Conservation (phyloP, 495 filamentous ascomycete species). For the Hyaloscypha bicolor region DNA sequence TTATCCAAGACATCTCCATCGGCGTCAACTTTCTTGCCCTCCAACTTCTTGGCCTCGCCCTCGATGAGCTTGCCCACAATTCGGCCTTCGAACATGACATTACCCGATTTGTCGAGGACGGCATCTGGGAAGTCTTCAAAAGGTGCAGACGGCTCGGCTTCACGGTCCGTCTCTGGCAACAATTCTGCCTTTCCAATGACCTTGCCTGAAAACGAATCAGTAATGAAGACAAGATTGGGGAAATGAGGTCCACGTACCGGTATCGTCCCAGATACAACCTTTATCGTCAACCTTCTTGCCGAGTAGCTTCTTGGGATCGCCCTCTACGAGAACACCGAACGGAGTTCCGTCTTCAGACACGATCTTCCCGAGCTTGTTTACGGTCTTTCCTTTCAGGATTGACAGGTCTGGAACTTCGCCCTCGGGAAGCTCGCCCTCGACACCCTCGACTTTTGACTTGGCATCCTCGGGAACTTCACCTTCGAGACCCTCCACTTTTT, state of each 20-base stretch:
- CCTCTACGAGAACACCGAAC: constrained; percentile 65
- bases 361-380: constrained; percentile 70
- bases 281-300: constrained; percentile 70
- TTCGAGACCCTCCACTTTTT: neutral
- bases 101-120: constrained; percentile 67
- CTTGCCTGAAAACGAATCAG: constrained; percentile 47
- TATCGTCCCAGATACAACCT: constrained; percentile 70
- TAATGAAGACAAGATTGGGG: neutral
- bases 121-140: constrained; percentile 76
- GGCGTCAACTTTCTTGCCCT: constrained; percentile 57
- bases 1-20: constrained; percentile 67
- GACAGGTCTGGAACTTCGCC: constrained; percentile 28
- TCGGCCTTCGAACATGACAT: constrained; percentile 63
- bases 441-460: constrained; percentile 28
- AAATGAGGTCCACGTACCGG: constrained; percentile 27
- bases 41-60: constrained; percentile 60
- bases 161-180: constrained; percentile 55
- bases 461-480: constrained; percentile 7
- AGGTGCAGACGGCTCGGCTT: constrained; percentile 46
- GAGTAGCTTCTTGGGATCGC: constrained; percentile 61
- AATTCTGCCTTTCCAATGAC: constrained; percentile 70
- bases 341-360: constrained; percentile 67
- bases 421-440: constrained; percentile 9
- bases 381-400: constrained; percentile 57
- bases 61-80: constrained; percentile 64